Evolutionary conservation across 345 rosid species (phyloP), one percentile per base, ranked within the genome.

Genomic region (Conringia planisiliqua): DNA sequence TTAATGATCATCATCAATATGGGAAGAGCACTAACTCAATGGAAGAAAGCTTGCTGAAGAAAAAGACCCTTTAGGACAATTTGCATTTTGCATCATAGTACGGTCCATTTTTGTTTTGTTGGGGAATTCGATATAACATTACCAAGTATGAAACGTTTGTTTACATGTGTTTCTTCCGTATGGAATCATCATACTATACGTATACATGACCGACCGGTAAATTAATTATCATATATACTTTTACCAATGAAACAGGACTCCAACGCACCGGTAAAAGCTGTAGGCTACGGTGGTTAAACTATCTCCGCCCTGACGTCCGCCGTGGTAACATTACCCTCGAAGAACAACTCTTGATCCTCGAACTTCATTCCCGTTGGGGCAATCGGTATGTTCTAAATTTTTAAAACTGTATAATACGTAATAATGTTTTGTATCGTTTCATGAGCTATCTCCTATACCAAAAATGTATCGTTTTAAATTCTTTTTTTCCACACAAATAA

Each of bases 301-400:
- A 95, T 80, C 86, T 95, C 66, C 87, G 92, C 14, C 99, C 99
- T 0, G 97, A 92, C 47, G 96, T 92, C 68, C 93, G 97, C 50
- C 95, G 97, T 8, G 99, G 97, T 54, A 90, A 92, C 73, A 89
- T 95, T n/a, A 86, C 92, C 8, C 97, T 87, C 0, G 87, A 95
- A 74, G 99, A 95, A 76, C 99, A 92, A 42, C 89, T 94, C 20
- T 66, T 91, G 85, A 94, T 94, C 68, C 96, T 94, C 11, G 93
- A 91, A 36, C 98, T 94, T 68, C 99, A 95, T 81, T 87, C 92
- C 46, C 96, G 86, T 27, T 92, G 92, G 97, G 99, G 99, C n/a
- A 95, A 95, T 61, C 79, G 90, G 99, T 95, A 74, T 35, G 70
- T 68, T 61, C 47, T 8, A 20, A 20, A 3, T 13, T 20, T 24